A percentile compares a stretch with the other conserved stretches of the same genome.
These are phyloP conservation scores for Hortiboletus flavorubellus DNA, from an alignment of 768 basidiomycete genomes.

Conservation along the genomic window DNA sequence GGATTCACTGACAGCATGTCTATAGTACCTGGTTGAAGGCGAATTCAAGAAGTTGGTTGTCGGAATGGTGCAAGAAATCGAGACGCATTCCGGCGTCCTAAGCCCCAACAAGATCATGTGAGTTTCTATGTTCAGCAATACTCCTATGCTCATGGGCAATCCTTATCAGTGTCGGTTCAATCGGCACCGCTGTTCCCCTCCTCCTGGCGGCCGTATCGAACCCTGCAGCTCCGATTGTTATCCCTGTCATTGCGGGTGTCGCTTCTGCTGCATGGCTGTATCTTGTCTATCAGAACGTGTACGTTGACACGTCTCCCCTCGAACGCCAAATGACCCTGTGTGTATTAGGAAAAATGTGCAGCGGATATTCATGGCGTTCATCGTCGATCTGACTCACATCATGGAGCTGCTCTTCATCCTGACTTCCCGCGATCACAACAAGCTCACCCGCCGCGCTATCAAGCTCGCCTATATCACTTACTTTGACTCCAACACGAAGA, in stretches of 20 bases:
- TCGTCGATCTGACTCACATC: too few relatives aligned
- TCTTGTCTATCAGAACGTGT: not conserved
- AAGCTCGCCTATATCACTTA: not conserved
- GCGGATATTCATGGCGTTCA: too few relatives aligned
- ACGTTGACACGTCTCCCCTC: not conserved
- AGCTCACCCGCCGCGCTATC: not conserved
- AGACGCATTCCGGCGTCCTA: too few relatives aligned
- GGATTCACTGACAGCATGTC: too few relatives aligned
- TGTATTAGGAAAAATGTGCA: too few relatives aligned
- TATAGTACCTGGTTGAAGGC: too few relatives aligned
- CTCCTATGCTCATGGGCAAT: not conserved
- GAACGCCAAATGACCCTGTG: too few relatives aligned
- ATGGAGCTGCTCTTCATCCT: not conserved
- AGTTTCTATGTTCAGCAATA: too few relatives aligned
- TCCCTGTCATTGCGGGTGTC: not conserved
- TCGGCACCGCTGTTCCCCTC: not conserved
- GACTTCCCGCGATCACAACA: not conserved
- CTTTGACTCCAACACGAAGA: not conserved
- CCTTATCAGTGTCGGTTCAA: not conserved
- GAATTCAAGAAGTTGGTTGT: too few relatives aligned
- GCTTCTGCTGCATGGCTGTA: not conserved
- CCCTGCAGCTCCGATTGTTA: not conserved
- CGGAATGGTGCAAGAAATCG: too few relatives aligned
- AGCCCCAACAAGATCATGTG: too few relatives aligned
- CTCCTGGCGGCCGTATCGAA: not conserved